These are phyloP conservation scores for Stentor roeselii DNA, from an alignment of 73 alveolate species.

Conservation along the genomic window DNA sequence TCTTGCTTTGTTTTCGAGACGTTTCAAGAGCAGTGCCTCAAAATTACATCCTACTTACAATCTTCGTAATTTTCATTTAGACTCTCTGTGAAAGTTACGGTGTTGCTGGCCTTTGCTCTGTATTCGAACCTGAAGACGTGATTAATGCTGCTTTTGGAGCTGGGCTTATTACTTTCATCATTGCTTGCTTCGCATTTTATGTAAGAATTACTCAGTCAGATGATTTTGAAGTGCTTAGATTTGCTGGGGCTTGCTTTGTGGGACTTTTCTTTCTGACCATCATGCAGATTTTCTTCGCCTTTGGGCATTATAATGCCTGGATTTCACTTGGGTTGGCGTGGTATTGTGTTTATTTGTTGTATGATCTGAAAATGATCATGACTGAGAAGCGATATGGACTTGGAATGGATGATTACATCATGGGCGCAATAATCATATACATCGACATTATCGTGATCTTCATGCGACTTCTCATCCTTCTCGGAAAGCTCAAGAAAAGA, in stretches of 20 bases:
- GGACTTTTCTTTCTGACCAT: not conserved
- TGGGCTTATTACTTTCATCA: not conserved
- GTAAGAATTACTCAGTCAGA: not conserved
- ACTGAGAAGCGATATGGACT: not conserved
- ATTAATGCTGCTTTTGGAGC: not conserved
- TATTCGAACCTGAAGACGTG: not conserved
- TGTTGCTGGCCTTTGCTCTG: not conserved
- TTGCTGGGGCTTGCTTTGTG: not conserved
- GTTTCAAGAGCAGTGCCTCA: not conserved
- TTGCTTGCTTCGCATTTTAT: not conserved
- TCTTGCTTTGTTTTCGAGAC: not conserved
- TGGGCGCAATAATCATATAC: not conserved
- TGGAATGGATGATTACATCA: not conserved
- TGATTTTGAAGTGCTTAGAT: not conserved
- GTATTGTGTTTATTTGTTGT: not conserved
- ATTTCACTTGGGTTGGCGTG: not conserved
- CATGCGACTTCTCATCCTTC: not conserved
- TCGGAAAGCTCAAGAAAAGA: not conserved
- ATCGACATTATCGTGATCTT: not conserved
- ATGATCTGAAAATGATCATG: not conserved
- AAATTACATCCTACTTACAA: too few species aligned
- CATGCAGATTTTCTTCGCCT: not conserved
- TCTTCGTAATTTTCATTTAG: not conserved
- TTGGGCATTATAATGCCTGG: not conserved
- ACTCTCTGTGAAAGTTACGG: not conserved